Base-by-base conservation (phyloP, 108 stramenopile species). In the Pseudonitzschia delicatissima region DNA sequence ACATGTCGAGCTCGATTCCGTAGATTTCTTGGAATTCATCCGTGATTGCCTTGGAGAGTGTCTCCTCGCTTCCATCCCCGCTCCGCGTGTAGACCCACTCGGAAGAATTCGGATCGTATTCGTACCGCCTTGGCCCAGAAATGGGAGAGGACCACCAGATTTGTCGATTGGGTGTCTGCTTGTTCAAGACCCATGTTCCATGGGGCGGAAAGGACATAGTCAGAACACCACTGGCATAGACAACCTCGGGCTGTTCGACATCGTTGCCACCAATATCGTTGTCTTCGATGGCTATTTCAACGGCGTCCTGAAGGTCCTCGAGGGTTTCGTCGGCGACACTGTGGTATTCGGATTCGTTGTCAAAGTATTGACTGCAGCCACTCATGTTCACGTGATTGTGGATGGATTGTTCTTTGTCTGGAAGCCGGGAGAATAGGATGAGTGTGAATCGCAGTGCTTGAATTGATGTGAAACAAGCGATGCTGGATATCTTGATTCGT, bases 171-270 rank as follows among this genome's bases (percentile, higher is more conserved):
- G 97, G 97, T 4, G 95, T 96, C 67, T 98, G 97, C 74, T 98
- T 98, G 80, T 98, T 98, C 26, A 98, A 69, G 1, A 98, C 97
- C 89, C 91, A 98, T 23, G 92, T 92, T 11, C 94, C 90, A 67
- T 91, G 87, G 4, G 85, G 83, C 17, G 86, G 87, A 11, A 94
- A 57, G 8, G 67, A 55, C 17, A 94, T 66, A 9, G 88, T 94
- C 39, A 94, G 69, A 7, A 94, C 93, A 5, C 93, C 93, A 36
- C 63, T 70, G 8, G 93, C 81, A 45, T 80, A 81, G 32, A 76
- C 79, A 0, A 87, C 79, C 67, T 94, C 93, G 15, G 77, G 80
- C 27, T 85, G 75, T 5, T n/a, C 34, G 31, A 3, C 13, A 28
- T 87, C 78, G 65, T 95, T 93, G 13, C 92, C 64, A n/a, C 73